Evolutionary conservation across 371 early-diverging fungal species (phyloP).

Genomic region (Actinomortierella ambigua): DNA sequence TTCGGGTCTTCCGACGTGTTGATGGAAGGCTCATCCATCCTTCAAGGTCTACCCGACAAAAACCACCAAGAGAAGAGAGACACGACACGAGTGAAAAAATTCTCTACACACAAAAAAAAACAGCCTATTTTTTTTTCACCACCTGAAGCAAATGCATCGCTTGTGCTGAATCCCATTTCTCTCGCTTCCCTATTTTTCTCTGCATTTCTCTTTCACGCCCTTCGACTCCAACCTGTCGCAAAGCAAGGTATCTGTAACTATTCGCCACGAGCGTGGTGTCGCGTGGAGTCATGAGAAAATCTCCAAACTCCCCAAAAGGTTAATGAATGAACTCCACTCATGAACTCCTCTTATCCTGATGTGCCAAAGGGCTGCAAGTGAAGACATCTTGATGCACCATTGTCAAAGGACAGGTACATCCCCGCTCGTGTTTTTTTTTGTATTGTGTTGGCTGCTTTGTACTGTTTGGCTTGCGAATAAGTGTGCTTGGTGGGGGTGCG

Average conservation of each 20-base stretch:
- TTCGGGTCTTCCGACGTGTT: too few species aligned
- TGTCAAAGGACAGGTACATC: slow-evolving; percentile 5
- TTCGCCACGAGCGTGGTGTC: neutral
- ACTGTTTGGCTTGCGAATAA: neutral
- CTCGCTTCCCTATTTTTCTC: too few species aligned
- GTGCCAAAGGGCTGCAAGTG: slow-evolving; percentile 4
- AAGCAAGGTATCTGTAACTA: slow-evolving; percentile 1
- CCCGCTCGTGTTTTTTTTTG: neutral
- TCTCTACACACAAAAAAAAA: too few species aligned
- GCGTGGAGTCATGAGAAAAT: slow-evolving; percentile 6
- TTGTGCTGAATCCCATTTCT: too few species aligned
- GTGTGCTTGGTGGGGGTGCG: slow-evolving; percentile 5
- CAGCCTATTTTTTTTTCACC: too few species aligned
- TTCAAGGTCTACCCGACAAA: too few species aligned
- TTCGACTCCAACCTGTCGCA: too few species aligned
- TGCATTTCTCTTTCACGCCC: too few species aligned
- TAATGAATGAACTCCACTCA: neutral
- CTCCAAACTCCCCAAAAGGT: neutral
- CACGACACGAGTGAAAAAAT: too few species aligned
- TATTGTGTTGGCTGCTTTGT: neutral
- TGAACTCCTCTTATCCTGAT: slow-evolving; percentile 3
- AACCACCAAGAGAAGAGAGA: too few species aligned
- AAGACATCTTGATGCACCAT: slow-evolving; percentile 2
- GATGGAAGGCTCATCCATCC: too few species aligned
- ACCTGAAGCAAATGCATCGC: too few species aligned